A percentile compares a stretch with the other conserved stretches of the same genome.
These are phyloP conservation scores for Arxiozyma heterogenica DNA, from an alignment of 1,139 yeast genomes.

Conservation along the genomic window DNA sequence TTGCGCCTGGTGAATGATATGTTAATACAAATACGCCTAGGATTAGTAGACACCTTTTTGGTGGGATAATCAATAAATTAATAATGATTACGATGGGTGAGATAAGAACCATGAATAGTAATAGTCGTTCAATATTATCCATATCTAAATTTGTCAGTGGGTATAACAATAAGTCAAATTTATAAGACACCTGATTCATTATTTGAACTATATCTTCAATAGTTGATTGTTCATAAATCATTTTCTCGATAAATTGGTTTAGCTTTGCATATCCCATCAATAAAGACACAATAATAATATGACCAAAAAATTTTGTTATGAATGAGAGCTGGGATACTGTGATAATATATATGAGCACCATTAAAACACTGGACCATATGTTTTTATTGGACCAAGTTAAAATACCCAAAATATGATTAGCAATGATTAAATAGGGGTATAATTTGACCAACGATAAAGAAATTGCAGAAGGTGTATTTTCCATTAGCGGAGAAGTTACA, in stretches of 20 bases:
- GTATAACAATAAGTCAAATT: conserved; percentile 64
- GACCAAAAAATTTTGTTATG: conserved; percentile 71
- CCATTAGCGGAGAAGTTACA: conserved; percentile 48
- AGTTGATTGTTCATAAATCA: conserved; percentile 63
- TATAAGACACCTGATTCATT: conserved; percentile 63
- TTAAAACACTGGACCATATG: conserved; percentile 61
- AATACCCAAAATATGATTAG: conserved; percentile 59
- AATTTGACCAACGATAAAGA: conserved; percentile 74
- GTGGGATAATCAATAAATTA: conserved; percentile 58
- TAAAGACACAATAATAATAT: conserved; percentile 58
- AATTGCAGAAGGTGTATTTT: conserved; percentile 85
- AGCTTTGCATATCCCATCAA: conserved; percentile 58
- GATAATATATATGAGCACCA: conserved; percentile 49
- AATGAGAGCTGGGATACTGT: conserved; percentile 65
- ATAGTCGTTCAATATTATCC: conserved; percentile 66
- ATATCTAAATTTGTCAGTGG: conserved; percentile 73
- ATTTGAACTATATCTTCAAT: conserved; percentile 83
- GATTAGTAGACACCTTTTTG: conserved; percentile 55
- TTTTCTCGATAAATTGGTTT: conserved; percentile 42
- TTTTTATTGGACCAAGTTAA: conserved; percentile 91
- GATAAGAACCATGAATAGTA: conserved; percentile 74
- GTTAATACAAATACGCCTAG: conserved; percentile 60
- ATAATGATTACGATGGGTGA: conserved; percentile 74
- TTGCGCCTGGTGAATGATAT: conserved; percentile 78
- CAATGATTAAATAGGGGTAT: conserved; percentile 71